Evolutionary conservation across 192 early-diverging fungal species (phyloP).

Genomic region (Coemansia biformis): DNA sequence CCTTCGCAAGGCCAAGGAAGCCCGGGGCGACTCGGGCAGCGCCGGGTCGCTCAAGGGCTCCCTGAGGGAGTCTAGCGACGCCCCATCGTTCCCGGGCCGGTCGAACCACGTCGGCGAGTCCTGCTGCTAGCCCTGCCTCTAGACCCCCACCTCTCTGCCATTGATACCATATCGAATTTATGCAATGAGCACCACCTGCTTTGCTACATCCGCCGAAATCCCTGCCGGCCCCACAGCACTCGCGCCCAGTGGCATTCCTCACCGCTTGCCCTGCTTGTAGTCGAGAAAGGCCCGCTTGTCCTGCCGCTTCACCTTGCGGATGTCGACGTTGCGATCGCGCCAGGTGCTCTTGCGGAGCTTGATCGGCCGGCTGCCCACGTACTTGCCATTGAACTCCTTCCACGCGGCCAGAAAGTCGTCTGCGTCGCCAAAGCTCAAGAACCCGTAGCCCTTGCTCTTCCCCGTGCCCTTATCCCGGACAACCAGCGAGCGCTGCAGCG

Average conservation of each 20-base stretch:
- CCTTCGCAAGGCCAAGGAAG: constrained; percentile 5
- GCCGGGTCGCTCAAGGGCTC: constrained; percentile 14
- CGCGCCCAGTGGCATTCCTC: neutral
- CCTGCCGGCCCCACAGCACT: too few relatives aligned
- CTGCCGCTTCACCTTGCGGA: constrained; percentile 45
- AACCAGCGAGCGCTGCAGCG: constrained; percentile 75
- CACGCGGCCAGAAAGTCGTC: constrained; percentile 89
- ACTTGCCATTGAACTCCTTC: constrained; percentile 97
- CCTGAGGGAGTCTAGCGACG: constrained; percentile 5
- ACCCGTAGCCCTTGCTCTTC: constrained; percentile 91
- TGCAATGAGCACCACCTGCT: too few relatives aligned
- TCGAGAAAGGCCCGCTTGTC: constrained; percentile 40
- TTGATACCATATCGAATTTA: too few relatives aligned
- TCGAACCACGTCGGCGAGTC: constrained; percentile 32
- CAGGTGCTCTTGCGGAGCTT: constrained; percentile 89
- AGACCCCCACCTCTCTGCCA: too few relatives aligned
- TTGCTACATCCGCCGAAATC: too few relatives aligned
- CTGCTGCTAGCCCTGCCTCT: constrained; percentile 35
- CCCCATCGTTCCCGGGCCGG: constrained; percentile 4
- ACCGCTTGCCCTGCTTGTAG: constrained; percentile 26
- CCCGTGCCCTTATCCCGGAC: constrained; percentile 77
- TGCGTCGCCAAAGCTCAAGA: constrained; percentile 85
- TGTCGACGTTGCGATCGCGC: constrained; percentile 83
- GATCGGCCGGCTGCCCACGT: constrained; percentile 91
- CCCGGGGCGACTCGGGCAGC: neutral